Base-by-base conservation (phyloP, 1,284 basidiomycete species). In the Grifola frondosa region DNA sequence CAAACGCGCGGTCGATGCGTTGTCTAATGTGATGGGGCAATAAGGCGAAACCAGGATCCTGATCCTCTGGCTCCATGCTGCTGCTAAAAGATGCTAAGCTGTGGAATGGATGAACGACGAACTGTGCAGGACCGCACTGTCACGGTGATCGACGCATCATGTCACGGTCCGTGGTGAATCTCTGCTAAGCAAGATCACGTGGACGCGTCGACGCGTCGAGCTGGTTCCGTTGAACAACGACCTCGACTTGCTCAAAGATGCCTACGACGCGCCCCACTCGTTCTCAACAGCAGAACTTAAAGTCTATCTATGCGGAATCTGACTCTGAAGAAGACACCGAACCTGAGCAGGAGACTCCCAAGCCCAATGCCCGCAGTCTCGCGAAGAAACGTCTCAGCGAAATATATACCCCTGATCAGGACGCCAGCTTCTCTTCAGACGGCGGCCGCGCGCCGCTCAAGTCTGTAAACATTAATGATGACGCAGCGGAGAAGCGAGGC, bases 401-500 rank as follows among this genome's bases (percentile, higher is more conserved):
- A 59, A 66, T 64, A 23, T 67, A 73, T 54, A 36, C 59, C 26
- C 63, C 63, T 15, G 75, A 75, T 35, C 62, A 70, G 31, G 80
- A 84, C 48, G 68, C 63, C 25, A 77, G 72, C 54, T 77, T 78
- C 56, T 63, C 62, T 8, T 68, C 71, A 33, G 77, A 78, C 48
- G 55, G 64, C 30, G 69, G 66, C 35, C 77, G 79, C 46, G 61
- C 63, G 24, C 77, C 77, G 13, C 61, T 78, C 47, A 75, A 75
- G 55, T 65, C 77, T 10, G 80, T 84, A 34, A 85, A 80, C 52
- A 78, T 88, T 48, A 90, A 90, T 60, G 88, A 90, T 56, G 87
- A 90, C 63, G 77, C 77, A 5, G 86, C 86, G 0, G 87, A 90
- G 71, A 88, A 88, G 60, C 73, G 88, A 34, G 81, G 46, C 69